Evolutionary conservation across 805 yeast genomes (phyloP).

Genomic region (Saturnispora mendoncae): DNA sequence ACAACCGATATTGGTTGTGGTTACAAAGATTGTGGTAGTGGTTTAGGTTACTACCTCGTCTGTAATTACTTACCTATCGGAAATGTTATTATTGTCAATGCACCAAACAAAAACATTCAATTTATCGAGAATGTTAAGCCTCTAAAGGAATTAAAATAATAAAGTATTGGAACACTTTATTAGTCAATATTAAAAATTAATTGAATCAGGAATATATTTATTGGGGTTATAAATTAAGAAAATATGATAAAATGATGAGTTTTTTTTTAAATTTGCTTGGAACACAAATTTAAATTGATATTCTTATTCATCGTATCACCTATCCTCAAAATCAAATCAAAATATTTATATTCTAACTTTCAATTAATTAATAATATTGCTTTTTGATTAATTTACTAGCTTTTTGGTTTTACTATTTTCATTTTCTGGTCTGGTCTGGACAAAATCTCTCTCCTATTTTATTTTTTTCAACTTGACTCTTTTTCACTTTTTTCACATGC

Average conservation of each 20-base stretch:
- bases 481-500: neutral
- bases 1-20: constrained; percentile 67
- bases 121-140: constrained; percentile 29
- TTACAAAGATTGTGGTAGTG: constrained; percentile 44
- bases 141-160: neutral
- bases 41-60: constrained; percentile 47
- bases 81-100: constrained; percentile 29
- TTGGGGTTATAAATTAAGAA: too few relatives aligned
- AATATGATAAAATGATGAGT: too few relatives aligned
- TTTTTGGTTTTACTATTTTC: too few relatives aligned
- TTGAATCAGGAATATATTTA: too few relatives aligned
- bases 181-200: too few relatives aligned
- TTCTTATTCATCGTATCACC: neutral
- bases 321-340: neutral
- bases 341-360: too few relatives aligned
- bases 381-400: too few relatives aligned
- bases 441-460: too few relatives aligned
- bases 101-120: constrained; percentile 12
- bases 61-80: constrained; percentile 75
- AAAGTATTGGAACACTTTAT: too few relatives aligned
- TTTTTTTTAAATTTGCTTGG: constrained; percentile 1
- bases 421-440: too few relatives aligned
- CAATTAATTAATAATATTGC: too few relatives aligned
- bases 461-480: too few relatives aligned
- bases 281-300: constrained; percentile 1